Percentiles rank a stretch among this genome's conserved stretches.
phyloP scores from a whole-genome alignment of 371 early-diverging fungal species.

The Haplosporangium sp. region DNA sequence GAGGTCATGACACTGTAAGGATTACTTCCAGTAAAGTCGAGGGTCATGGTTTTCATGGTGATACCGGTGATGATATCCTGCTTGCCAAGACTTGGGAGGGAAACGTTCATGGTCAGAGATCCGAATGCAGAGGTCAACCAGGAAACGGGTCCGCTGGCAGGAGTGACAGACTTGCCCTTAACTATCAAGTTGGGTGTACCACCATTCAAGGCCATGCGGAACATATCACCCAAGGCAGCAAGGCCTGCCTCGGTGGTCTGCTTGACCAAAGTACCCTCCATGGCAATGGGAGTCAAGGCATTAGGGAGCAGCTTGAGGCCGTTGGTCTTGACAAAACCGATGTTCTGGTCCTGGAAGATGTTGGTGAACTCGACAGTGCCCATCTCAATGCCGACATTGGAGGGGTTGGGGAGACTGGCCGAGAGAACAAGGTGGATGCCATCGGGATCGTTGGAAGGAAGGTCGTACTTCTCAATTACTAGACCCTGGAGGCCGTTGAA shows the following conservation, averaged over 20 bases:
- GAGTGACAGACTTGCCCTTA: slow-evolving; percentile 59
- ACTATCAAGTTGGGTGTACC: slow-evolving; percentile 53
- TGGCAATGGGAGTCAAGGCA: slow-evolving; percentile 22
- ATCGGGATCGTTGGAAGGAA: slow-evolving; percentile 65
- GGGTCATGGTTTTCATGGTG: slow-evolving; percentile 57
- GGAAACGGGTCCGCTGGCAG: slow-evolving; percentile 59
- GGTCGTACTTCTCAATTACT: slow-evolving; percentile 33
- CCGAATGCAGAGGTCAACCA: slow-evolving; percentile 66
- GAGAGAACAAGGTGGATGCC: slow-evolving; percentile 63
- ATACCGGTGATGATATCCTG: slow-evolving; percentile 57
- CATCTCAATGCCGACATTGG: slow-evolving; percentile 64
- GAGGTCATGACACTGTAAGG: slow-evolving; percentile 59
- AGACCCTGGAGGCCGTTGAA: slow-evolving; percentile 57
- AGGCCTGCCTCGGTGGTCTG: slow-evolving; percentile 59
- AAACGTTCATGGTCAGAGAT: slow-evolving; percentile 59
- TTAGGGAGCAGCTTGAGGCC: slow-evolving; percentile 29
- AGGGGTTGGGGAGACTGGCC: slow-evolving; percentile 63
- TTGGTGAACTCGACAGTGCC: slow-evolving; percentile 62
- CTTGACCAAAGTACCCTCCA: slow-evolving; percentile 63
- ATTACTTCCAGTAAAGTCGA: slow-evolving; percentile 61
- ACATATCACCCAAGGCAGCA: slow-evolving; percentile 59
- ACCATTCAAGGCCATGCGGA: slow-evolving; percentile 59
- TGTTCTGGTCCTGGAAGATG: slow-evolving; percentile 54
- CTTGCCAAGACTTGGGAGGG: slow-evolving; percentile 59
- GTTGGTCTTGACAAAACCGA: slow-evolving; percentile 41